Conservation (phyloP, 2,329 filamentous ascomycete species). For the Claviceps fusiformis region DNA sequence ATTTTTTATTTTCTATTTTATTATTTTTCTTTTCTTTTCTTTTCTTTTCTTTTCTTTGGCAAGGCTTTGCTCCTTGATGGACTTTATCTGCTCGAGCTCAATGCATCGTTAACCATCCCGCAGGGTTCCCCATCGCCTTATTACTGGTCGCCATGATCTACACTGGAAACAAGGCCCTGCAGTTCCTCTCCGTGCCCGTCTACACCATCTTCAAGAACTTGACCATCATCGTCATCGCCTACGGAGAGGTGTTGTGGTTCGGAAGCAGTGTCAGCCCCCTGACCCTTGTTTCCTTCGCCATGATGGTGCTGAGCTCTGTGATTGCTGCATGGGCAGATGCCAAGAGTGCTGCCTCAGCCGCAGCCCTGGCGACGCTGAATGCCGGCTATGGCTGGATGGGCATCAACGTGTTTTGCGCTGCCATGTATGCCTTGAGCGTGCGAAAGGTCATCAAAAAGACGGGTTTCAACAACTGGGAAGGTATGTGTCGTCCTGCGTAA, state of each 20-base stretch:
- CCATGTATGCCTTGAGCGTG: conserved; percentile 82
- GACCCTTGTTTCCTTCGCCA: conserved; percentile 80
- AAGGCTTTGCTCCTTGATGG: background rate
- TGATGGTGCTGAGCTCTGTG: conserved; percentile 92
- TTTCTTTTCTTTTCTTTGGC: too few species aligned
- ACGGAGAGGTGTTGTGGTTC: conserved; percentile 97
- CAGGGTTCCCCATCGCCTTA: conserved; percentile 91
- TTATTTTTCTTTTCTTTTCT: too few species aligned
- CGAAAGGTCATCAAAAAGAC: conserved; percentile 98
- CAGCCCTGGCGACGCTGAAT: conserved; percentile 77
- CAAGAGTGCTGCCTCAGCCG: conserved; percentile 46
- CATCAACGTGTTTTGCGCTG: conserved; percentile 89
- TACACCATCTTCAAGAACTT: conserved; percentile 99
- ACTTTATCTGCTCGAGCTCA: background rate
- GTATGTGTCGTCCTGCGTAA: conserved; percentile 34
- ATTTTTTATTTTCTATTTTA: background rate
- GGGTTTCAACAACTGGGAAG: conserved; percentile 99
- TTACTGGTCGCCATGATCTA: conserved; percentile 99
- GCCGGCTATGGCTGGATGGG: conserved; percentile 97
- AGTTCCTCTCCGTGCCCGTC: conserved; percentile 92
- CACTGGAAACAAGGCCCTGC: conserved; percentile 87
- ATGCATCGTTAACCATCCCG: background rate
- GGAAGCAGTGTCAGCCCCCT: conserved; percentile 85
- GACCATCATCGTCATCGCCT: conserved; percentile 96
- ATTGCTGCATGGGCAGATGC: conserved; percentile 96